Conservation (phyloP, 1,139 yeast genomes). For the Candida buenavistaensis region DNA sequence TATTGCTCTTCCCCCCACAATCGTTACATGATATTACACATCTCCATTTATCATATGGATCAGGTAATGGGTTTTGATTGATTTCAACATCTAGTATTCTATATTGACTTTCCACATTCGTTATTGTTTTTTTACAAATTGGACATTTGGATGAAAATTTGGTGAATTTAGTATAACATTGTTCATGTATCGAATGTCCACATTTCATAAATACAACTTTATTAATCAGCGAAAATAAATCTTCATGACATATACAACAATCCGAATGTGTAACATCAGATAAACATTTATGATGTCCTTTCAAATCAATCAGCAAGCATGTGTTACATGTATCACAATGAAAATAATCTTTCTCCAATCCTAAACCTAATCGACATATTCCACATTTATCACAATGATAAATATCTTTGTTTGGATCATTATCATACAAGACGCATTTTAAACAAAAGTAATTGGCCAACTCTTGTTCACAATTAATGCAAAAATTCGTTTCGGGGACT, state of each 20-base stretch:
- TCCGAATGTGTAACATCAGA: slow-evolving; percentile 87
- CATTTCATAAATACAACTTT: slow-evolving; percentile 92
- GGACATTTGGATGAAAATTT: slow-evolving; percentile 89
- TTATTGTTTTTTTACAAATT: slow-evolving; percentile 77
- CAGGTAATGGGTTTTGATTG: slow-evolving; percentile 71
- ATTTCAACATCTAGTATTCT: slow-evolving; percentile 85
- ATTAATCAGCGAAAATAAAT: slow-evolving; percentile 79
- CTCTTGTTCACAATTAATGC: slow-evolving; percentile 63
- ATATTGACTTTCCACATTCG: slow-evolving; percentile 87
- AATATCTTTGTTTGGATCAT: slow-evolving; percentile 75
- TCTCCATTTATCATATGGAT: slow-evolving; percentile 75
- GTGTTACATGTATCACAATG: slow-evolving; percentile 92
- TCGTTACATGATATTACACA: slow-evolving; percentile 84
- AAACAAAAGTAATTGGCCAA: slow-evolving; percentile 78
- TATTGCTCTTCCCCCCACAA: slow-evolving; percentile 80
- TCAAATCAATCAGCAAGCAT: slow-evolving; percentile 79
- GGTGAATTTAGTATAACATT: slow-evolving; percentile 77
- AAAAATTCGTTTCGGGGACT: slow-evolving; percentile 61
- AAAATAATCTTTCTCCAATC: slow-evolving; percentile 83
- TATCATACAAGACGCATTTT: slow-evolving; percentile 79
- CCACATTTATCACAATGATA: slow-evolving; percentile 95
- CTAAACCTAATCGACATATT: slow-evolving; percentile 86
- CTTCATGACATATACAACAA: slow-evolving; percentile 93
- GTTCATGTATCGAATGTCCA: slow-evolving; percentile 91
- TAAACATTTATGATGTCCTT: slow-evolving; percentile 77